These are phyloP conservation scores for Allium cepa DNA, from an alignment of 106 monocot species.

Conservation along the genomic window DNA sequence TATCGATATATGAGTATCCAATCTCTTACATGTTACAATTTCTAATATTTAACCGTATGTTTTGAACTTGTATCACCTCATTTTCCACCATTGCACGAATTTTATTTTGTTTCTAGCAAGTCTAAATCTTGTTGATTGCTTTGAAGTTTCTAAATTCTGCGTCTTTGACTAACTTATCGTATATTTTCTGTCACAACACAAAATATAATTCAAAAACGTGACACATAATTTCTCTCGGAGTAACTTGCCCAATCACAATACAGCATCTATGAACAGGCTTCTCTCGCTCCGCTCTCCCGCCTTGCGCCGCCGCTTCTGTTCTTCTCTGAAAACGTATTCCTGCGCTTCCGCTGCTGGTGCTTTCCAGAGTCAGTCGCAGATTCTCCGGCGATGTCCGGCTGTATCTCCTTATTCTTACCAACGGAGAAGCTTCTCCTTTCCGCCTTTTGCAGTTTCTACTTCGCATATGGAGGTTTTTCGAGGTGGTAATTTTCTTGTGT, in stretches of 20 bases:
- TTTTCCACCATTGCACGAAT: too few species aligned
- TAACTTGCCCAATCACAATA: neutral
- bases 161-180: too few species aligned
- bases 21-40: too few species aligned
- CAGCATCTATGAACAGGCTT: constrained; percentile 49
- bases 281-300: constrained; percentile 64
- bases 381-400: constrained; percentile 11
- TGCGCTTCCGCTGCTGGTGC: constrained; percentile 11
- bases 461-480: constrained; percentile 32
- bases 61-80: too few species aligned
- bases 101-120: too few species aligned
- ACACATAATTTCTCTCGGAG: too few species aligned
- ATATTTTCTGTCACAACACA: too few species aligned
- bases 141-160: too few species aligned
- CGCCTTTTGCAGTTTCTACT: constrained; percentile 61
- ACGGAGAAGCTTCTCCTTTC: constrained; percentile 37
- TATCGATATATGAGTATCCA: too few species aligned
- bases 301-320: constrained; percentile 29
- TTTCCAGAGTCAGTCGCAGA: constrained; percentile 10
- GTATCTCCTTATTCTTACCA: constrained; percentile 6
- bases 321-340: constrained; percentile 12
- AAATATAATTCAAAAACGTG: too few species aligned
- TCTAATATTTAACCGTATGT: too few species aligned
- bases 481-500: constrained; percentile 14
- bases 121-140: too few species aligned